phyloP scores from a whole-genome alignment of 1,139 yeast species.

The Pichia sp. region DNA sequence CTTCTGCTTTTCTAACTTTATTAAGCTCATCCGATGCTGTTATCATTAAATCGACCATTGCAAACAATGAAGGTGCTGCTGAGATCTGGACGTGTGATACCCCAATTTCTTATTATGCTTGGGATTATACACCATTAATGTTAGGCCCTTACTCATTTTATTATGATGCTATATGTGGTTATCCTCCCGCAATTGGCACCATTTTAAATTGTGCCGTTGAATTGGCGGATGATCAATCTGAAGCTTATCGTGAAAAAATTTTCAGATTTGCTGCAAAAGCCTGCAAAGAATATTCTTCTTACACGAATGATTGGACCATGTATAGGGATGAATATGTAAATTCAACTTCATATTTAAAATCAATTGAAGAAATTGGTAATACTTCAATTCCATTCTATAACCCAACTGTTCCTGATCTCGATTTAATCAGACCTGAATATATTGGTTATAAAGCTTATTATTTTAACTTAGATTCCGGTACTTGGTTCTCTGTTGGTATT shows the following conservation, averaged over 20 bases:
- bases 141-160: slow-evolving; percentile 4
- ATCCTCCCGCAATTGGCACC: slow-evolving; percentile 26
- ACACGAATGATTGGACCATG: slow-evolving; percentile 13
- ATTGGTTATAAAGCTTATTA: slow-evolving; percentile 16
- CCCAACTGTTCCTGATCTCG: slow-evolving; percentile 16
- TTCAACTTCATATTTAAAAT: slow-evolving; percentile 20
- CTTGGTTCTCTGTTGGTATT: slow-evolving; percentile 34
- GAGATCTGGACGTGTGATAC: slow-evolving; percentile 16
- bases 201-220: slow-evolving; percentile 23
- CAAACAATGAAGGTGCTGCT: slow-evolving; percentile 5
- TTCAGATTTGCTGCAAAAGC: slow-evolving; percentile 14
- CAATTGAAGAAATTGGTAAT: slow-evolving; percentile 11
- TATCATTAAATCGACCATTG: background rate
- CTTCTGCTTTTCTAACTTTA: background rate
- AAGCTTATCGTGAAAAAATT: slow-evolving; percentile 9
- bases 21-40: background rate
- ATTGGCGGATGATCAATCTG: slow-evolving; percentile 12
- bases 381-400: slow-evolving; percentile 13
- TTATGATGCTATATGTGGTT: slow-evolving; percentile 18
- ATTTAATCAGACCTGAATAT: background rate
- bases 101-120: slow-evolving; percentile 2
- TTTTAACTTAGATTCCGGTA: slow-evolving; percentile 20
- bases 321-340: slow-evolving; percentile 22
- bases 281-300: slow-evolving; percentile 17
- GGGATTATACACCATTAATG: slow-evolving; percentile 10